These are phyloP conservation scores for Penicillium palitans DNA, from an alignment of 2,329 filamentous ascomycete species.

Conservation along the genomic window DNA sequence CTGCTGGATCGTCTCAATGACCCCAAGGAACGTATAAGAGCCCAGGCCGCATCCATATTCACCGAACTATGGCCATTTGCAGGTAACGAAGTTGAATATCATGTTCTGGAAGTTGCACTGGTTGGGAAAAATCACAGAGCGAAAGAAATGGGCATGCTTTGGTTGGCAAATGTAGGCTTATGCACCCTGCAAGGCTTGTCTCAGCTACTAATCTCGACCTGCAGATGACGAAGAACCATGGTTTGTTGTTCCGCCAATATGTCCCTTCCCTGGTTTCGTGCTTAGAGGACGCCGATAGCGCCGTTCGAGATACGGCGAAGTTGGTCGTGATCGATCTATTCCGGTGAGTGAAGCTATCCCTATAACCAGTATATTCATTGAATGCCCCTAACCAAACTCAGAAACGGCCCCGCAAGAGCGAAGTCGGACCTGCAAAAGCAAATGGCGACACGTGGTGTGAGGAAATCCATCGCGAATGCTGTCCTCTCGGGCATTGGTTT, in stretches of 20 bases:
- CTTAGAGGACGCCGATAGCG: conserved; percentile 85
- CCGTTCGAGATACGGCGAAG: conserved; percentile 83
- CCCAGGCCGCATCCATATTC: conserved; percentile 72
- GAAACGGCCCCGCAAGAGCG: conserved; percentile 74
- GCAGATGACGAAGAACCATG: conserved; percentile 78
- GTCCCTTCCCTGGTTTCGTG: conserved; percentile 80
- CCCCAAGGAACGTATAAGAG: conserved; percentile 78
- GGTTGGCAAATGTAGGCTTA: conserved; percentile 70
- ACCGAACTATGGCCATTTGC: conserved; percentile 72
- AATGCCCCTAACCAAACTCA: conserved; percentile 34
- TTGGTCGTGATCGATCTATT: conserved; percentile 83
- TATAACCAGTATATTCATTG: not conserved
- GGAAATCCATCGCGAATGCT: conserved; percentile 78
- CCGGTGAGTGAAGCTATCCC: conserved; percentile 53
- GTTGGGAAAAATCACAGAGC: conserved; percentile 77
- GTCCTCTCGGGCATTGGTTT: conserved; percentile 74
- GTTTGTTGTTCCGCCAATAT: conserved; percentile 77
- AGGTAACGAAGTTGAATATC: conserved; percentile 72
- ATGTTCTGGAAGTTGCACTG: conserved; percentile 76
- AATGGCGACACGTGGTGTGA: conserved; percentile 78
- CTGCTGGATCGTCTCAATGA: conserved; percentile 86
- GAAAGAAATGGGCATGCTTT: conserved; percentile 81
- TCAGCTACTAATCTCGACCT: conserved; percentile 13
- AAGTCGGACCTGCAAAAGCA: conserved; percentile 89
- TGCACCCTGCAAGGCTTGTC: conserved; percentile 3